Percentiles rank a stretch among this genome's conserved stretches.
These are phyloP conservation scores for Clonostachys byssicola DNA, from an alignment of 2,329 filamentous ascomycete species.

Conservation along the genomic window DNA sequence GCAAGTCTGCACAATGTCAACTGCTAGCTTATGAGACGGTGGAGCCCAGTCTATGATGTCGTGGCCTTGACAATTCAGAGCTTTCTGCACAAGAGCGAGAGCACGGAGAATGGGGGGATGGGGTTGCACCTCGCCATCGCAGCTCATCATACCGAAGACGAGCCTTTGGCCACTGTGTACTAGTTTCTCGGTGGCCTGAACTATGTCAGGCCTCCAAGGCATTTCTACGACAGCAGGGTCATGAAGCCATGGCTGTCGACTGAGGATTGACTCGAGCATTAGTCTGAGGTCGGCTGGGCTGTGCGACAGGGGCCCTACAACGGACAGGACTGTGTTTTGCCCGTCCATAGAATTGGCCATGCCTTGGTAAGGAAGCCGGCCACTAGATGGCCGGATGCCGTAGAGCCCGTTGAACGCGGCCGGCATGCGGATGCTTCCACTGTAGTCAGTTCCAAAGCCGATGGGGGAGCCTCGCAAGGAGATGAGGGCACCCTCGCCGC, in stretches of 20 bases:
- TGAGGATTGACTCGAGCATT: constrained; percentile 20
- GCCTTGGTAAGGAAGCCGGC: constrained; percentile 47
- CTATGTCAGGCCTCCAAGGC: constrained; percentile 24
- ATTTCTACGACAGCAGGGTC: constrained; percentile 27
- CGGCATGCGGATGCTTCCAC: constrained; percentile 73
- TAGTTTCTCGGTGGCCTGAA: constrained; percentile 13
- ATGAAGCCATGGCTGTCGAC: constrained; percentile 24
- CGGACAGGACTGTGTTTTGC: constrained; percentile 22
- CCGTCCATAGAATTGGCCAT: constrained; percentile 27
- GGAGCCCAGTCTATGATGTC: too few species aligned
- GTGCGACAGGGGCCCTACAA: constrained; percentile 23
- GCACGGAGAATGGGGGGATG: constrained; percentile 23
- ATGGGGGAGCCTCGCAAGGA: constrained; percentile 36
- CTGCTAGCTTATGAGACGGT: too few species aligned
- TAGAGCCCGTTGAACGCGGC: constrained; percentile 74
- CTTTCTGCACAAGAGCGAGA: too few species aligned
- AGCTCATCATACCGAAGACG: constrained; percentile 23
- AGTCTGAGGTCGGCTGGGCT: constrained; percentile 11
- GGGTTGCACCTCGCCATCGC: constrained; percentile 23
- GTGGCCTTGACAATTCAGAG: too few species aligned
- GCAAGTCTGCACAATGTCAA: too few species aligned
- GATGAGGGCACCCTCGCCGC: constrained; percentile 28
- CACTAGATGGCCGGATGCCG: constrained; percentile 75
- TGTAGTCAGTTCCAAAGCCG: constrained; percentile 69
- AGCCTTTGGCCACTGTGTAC: constrained; percentile 10